Evolutionary conservation across 345 rosid species (phyloP), one percentile per base, ranked within the genome.

Genomic region (Brassica napus): DNA sequence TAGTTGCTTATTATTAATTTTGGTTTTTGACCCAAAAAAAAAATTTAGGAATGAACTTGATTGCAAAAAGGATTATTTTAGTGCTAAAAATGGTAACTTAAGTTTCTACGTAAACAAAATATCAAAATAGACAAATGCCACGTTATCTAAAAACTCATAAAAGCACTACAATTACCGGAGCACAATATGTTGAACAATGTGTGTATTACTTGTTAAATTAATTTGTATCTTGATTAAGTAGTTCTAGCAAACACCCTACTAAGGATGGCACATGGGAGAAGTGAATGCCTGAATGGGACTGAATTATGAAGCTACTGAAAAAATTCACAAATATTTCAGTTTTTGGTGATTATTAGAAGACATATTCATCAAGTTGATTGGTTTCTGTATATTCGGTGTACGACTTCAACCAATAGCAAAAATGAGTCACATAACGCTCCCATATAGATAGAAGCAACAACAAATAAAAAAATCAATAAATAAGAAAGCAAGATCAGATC

Each of bases 181-280:
- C 77, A 47, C 62, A 67, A 31, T 67, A 42, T 12, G 82, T 42
- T 2, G 54, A 72, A 72, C 73, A 18, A 57, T 10, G n/a, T 57
- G 14, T 72, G 14, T 72, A 71, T 34, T 69, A 65, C 26, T 72
- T 72, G 28, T 39, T 65, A 78, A 65, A 71, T 78, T 18, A 65
- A 28, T 57, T 18, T 2, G n/a, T 21, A 18, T 39, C 18, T 58
- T 78, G 59, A 42, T 66, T 72, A 72, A 72, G 72, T 55, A 64
- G 64, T 71, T 54, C 3, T 64, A 65, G 67, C 72, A 66, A 72
- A 39, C 11, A 14, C 44, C 49, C 77, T 42, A 65, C 72, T 66
- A 28, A 65, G 42, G 73, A 65, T 66, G 77, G 68, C 77, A 72
- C 82, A 78, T 78, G 73, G 77, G 82, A 58, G 82, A 65, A 78